Base-by-base conservation (phyloP, 2,329 filamentous ascomycete genomes). In the Hypoxylon sp. region DNA sequence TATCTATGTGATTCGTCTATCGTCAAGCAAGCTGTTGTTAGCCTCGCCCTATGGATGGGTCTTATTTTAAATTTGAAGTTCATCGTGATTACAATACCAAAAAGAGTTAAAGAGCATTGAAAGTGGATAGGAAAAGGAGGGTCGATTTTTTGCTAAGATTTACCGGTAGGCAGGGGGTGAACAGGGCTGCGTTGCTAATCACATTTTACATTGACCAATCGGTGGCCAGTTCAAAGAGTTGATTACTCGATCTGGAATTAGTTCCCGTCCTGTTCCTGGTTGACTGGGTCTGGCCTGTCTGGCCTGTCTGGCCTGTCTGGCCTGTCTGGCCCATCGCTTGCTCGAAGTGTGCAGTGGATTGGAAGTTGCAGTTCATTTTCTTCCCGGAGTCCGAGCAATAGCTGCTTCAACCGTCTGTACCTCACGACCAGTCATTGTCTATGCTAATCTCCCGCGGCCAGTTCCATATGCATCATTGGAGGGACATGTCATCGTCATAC, bases 371-470 rank as follows among this genome's bases (percentile, higher is more conserved):
- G 50, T 28, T 66, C 51, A 45, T 67, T 66, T 61, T 67, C 60
- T 68, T 57, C 68, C 68, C 68, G 65, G 63, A 63, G 43, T 63
- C 65, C 60, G 62, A 65, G 55, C 55, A 45, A 51, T 9, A 64
- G 25, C 46, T 60, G 41, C 43, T 38, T 68, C 57, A 58, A 56
- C 43, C 49, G 34, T 32, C 67, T 62, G 62, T 63, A 63, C 70
- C 68, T 71, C 65, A 65, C 65, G 63, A 61, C 68, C 62, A 64
- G 66, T 74, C 56, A 32, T 51, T 49, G 67, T 70, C 70, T 71
- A 43, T 73, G 70, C 62, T 73, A 76, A 76, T 76, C 70, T 76
- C 75, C 75, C 74, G 60, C 63, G 52, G 65, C 60, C 73, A 65
- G 34, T 73, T 68, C 68, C 65, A 56, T 56, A 69, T 62, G 58